Evolutionary conservation across 768 basidiomycete species (phyloP), one percentile per base, ranked within the genome.

Genomic region (Hygrocybe coccinea): DNA sequence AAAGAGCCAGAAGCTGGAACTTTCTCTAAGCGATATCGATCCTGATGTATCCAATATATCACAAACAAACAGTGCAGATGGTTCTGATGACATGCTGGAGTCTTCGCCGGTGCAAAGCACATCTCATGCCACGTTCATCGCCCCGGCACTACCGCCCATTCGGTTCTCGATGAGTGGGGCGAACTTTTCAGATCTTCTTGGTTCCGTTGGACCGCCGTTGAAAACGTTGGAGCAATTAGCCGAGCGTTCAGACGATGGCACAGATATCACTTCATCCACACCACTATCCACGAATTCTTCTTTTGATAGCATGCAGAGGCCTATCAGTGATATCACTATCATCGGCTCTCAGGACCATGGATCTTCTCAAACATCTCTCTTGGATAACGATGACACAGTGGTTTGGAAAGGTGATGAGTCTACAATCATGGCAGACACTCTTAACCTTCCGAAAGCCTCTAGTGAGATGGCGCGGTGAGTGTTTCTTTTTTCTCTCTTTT

Each of bases 121-220:
- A 10, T 84, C 86, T 7, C 80, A 80, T 62, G 76, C 87, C 5
- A 91, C 91, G 17, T 88, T 87, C 67, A 89, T 91, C 48, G 88
- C 90, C 0, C 92, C 93, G 37, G 89, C 91, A 2, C 75, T 94
- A 25, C 92, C 92, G 2, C 91, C 91, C 0, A 93, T 95, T 64
- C 84, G 90, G n/a, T 87, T 95, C 68, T 95, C 93, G 14, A 79
- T 95, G 73, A 87, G 83, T 56, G 80, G 84, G 45, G 75, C 83
- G 0, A 93, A 95, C 67, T 94, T 97, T 64, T 82, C 85, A 0
- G 87, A 88, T 56, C 69, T 89, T 15, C 77, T 89, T 50, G 81
- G 71, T 61, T 80, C 81, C 33, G 80, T 84, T 5, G 80, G 79
- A 22, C 74, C 76, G 14, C 71, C 80, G 9, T 65, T 79, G 55